Evolutionary conservation across 192 early-diverging fungal genomes (phyloP), one percentile per base, ranked within the genome.

Genomic region (Coemansia brasiliensis): DNA sequence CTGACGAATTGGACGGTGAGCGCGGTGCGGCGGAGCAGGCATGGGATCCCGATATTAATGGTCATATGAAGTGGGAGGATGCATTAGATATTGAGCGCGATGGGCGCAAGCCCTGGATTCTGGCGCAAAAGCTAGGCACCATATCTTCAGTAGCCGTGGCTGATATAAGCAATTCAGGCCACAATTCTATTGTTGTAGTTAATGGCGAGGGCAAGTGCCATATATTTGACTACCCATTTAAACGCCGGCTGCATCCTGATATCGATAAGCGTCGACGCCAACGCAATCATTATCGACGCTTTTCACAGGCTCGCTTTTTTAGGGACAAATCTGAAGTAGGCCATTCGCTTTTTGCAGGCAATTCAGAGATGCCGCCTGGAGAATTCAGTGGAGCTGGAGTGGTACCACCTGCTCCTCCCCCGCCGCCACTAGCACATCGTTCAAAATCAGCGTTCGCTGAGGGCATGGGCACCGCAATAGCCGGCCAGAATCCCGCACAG

Each of bases 121-220:
- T 79, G n/a, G 75, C 75, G 11, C 75, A 79, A 43, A 62, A 63
- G 45, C 67, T 79, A 0, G 77, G 77, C 24, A 80, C 77, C 7
- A 80, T 80, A 21, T 66, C 77, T 5, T 72, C 77, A 5, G 77
- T 80, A 0, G 66, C 63, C 0, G 61, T 80, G 16, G 77, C 70
- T 2, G 77, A 80, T 37, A 70, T 80, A 4, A 65, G 61, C 42
- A 74, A 74, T 41, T 59, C 57, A 24, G 77, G 77, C 7, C 70
- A 73, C 51, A 72, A 73, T 63, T 80, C 77, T 29, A 65, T 80
- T 1, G 67, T 80, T 7, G 69, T 72, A 4, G 71, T 80, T 20
- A 80, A 72, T 15, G 70, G 69, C 41, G 77, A 80, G 35, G 77
- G 77, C 24, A 80, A 80, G 39, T 80, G 69, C 55, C 71, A 73